Base-by-base conservation (phyloP, 2,329 filamentous ascomycete species). In the Monosporascus sp. region DNA sequence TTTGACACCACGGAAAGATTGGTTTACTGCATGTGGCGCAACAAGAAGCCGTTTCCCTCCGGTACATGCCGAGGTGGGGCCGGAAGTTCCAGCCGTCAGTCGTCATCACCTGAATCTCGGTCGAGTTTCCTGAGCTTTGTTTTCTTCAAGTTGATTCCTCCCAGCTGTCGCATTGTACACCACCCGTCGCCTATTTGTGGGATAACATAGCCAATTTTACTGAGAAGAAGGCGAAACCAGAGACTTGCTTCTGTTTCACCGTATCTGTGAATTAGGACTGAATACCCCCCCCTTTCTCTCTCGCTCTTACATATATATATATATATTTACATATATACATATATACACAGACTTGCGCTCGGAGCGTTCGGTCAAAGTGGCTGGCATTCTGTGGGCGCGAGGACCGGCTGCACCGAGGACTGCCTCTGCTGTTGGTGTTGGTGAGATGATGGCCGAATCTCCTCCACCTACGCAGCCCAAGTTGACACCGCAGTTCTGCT, bases 401-500 rank as follows among this genome's bases (percentile, higher is more conserved):
- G 64, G 62, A 59, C 63, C 68, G 65, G 71, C 70, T 67, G 67
- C 70, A 55, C 64, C 64, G 55, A 60, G 69, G 67, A 70, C 71
- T 65, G 69, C 70, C 65, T 67, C 68, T 60, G 61, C 60, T 58
- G 64, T 55, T 52, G 48, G 48, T 37, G 50, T 55, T 57, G 55
- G 54, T 61, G 66, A 69, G 61, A 76, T 65, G 60, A 81, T 81
- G 79, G 71, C 73, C 45, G 70, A 74, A 55, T 70, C 73, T 41
- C 70, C 43, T 22, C 2, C 43, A 28, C 22, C 22, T 46, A 53
- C 64, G 11, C 67, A 70, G 53, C 85, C 85, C 50, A 68, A 65
- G 31, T 73, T 91, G 57, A 88, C 81, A 55, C 88, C 86, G 45
- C 86, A 89, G 68, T 89, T 91, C 65, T 94, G 89, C 71, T 92